Percentiles rank a stretch among this genome's conserved stretches.
These are phyloP conservation scores for Paxillus involutus DNA, from an alignment of 768 basidiomycete species.

Conservation along the genomic window DNA sequence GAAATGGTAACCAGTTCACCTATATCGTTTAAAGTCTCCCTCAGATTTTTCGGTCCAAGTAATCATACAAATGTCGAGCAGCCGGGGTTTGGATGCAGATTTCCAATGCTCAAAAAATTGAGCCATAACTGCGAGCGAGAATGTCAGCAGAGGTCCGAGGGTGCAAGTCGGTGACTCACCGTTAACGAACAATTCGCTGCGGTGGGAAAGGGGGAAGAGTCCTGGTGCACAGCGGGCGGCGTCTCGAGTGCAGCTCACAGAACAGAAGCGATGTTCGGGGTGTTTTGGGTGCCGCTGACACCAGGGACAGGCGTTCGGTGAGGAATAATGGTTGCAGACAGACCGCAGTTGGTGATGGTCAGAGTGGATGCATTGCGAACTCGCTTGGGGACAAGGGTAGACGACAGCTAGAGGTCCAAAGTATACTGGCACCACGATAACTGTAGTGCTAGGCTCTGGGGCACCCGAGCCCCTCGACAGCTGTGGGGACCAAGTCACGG, in stretches of 20 bases:
- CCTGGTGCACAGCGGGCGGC: slow-evolving; percentile 16
- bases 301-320: slow-evolving; percentile 15
- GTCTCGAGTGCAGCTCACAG: slow-evolving; percentile 6
- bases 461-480: not conserved
- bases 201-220: slow-evolving; percentile 9
- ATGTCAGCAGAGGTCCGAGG: no score
- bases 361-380: not conserved
- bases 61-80: slow-evolving; percentile 19
- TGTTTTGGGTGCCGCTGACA: slow-evolving; percentile 12
- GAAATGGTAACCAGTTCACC: not conserved
- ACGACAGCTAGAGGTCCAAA: not conserved
- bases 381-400: not conserved
- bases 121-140: slow-evolving; percentile 6
- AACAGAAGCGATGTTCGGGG: slow-evolving; percentile 21
- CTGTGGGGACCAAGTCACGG: not conserved
- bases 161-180: slow-evolving; percentile 1
- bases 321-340: not conserved
- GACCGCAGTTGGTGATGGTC: not conserved
- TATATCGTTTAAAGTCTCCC: slow-evolving; percentile 16
- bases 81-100: slow-evolving; percentile 4
- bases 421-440: not conserved
- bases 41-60: slow-evolving; percentile 15
- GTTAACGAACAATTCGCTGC: slow-evolving; percentile 6
- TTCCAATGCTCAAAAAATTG: slow-evolving; percentile 11
- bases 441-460: not conserved